Conservation (phyloP, 2,329 filamentous ascomycete species). For the Fusarium xylarioides region DNA sequence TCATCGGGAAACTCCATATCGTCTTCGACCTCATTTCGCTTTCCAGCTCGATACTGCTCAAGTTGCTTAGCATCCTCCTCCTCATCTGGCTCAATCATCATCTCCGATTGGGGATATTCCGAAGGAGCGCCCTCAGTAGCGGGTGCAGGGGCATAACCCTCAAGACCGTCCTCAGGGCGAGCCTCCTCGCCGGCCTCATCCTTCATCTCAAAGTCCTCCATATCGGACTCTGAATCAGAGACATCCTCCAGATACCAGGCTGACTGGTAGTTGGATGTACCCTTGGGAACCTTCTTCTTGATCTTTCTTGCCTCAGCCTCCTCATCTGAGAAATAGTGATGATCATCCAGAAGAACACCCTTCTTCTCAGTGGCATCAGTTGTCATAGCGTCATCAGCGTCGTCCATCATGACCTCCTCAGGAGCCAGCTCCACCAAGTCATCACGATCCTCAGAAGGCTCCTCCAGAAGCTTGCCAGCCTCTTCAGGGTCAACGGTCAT, state of each 20-base stretch:
- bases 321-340: slow-evolving; percentile 95
- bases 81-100: slow-evolving; percentile 87
- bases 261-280: slow-evolving; percentile 92
- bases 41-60: slow-evolving; percentile 80
- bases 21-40: slow-evolving; percentile 83
- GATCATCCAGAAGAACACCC: slow-evolving; percentile 92
- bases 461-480: slow-evolving; percentile 68
- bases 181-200: slow-evolving; percentile 67
- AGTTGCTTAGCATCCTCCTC: slow-evolving; percentile 81
- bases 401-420: slow-evolving; percentile 80
- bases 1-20: slow-evolving; percentile 97
- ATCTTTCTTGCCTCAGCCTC: slow-evolving; percentile 57
- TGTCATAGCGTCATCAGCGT: slow-evolving; percentile 59
- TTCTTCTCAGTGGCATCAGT: slow-evolving; percentile 66
- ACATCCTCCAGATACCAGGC: slow-evolving; percentile 90
- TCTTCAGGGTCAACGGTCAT: slow-evolving; percentile 75
- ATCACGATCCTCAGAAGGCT: slow-evolving; percentile 82
- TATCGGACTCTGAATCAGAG: slow-evolving; percentile 86
- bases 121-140: slow-evolving; percentile 83
- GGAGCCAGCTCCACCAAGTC: slow-evolving; percentile 85
- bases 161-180: slow-evolving; percentile 84
- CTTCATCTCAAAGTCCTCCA: slow-evolving; percentile 71
- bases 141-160: slow-evolving; percentile 71
- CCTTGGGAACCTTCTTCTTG: slow-evolving; percentile 83
- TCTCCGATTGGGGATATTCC: slow-evolving; percentile 93